Evolutionary conservation across 2,329 filamentous ascomycete species (phyloP), one percentile per base, ranked within the genome.

Genomic region (Claviceps purpurea): DNA sequence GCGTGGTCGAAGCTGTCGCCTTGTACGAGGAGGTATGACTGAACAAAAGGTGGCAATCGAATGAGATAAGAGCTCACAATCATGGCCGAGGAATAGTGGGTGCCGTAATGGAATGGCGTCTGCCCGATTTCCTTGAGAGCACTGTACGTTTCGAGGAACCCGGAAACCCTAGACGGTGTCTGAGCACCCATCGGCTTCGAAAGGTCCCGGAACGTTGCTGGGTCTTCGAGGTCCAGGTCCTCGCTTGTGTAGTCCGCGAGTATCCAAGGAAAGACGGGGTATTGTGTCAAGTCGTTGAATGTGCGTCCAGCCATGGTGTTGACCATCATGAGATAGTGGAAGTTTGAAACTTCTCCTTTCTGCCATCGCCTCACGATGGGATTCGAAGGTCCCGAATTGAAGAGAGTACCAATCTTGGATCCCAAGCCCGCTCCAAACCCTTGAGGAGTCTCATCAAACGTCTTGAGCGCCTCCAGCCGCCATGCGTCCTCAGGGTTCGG

Each of bases 51-150:
- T 49, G 95, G 91, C 16, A 98, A 75, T 18, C 93, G 85, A 61
- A 98, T 96, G 42, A 98, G 77, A 62, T 96, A 98, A 0, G 90
- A 96, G 13, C 89, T 89, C 6, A 98, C 93, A 54, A 95, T 96
- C 93, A 97, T 98, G 7, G 93, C 93, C 2, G 93, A 97, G 1
- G 93, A 97, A 66, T 98, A 98, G 65, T 98, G 94, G 0, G 94
- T 98, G 18, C 93, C 93, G 59, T 97, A 98, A 64, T 98, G 93
- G 65, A 96, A 98, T 0, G 93, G 87, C 0, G 87, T 84, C 46
- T 95, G 90, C 7, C 85, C 88, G 75, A 98, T 95, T 64, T 97
- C 93, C 1, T 84, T 84, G 64, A 98, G 84, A 16, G 88, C 87
- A 58, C 84, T 82, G 65, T 95, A 97, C 34, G 89, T 81, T 60